Percentiles rank a stretch among this genome's conserved stretches.
phyloP scores from a whole-genome alignment of 2,329 filamentous ascomycete species.

The Paramyrothecium sp. region DNA sequence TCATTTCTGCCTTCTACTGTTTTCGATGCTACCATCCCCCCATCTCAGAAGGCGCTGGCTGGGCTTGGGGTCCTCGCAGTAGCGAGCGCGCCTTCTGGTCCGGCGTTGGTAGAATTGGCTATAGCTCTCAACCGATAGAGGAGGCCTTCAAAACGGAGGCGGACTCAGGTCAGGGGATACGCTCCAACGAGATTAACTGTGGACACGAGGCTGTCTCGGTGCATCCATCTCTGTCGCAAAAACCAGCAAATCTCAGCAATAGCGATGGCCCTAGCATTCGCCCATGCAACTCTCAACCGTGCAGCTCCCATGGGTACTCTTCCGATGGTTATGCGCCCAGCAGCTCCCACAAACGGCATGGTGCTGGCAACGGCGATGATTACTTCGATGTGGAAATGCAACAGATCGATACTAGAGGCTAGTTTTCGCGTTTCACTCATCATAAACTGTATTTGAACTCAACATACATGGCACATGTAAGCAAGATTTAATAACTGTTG shows the following conservation, averaged over 20 bases:
- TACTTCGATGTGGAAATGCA: not conserved
- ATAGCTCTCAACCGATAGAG: not conserved
- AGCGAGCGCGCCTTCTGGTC: conserved; percentile 6
- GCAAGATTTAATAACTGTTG: too few relatives aligned
- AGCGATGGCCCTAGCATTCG: not conserved
- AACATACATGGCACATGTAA: too few relatives aligned
- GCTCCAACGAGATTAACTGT: too few relatives aligned
- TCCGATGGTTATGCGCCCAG: not conserved
- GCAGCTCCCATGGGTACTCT: not conserved
- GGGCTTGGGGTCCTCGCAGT: conserved; percentile 70
- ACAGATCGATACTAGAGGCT: not conserved
- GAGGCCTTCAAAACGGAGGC: not conserved
- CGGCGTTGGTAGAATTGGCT: conserved; percentile 1
- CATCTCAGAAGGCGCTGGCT: conserved; percentile 69
- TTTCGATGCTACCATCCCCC: conserved; percentile 66
- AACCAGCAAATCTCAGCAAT: not conserved
- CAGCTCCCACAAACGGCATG: not conserved
- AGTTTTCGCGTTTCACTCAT: not conserved
- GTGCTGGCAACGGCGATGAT: not conserved
- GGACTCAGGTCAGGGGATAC: not conserved
- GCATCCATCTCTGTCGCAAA: not conserved
- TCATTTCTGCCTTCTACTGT: conserved; percentile 34
- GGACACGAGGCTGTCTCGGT: too few relatives aligned
- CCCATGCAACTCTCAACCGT: not conserved
- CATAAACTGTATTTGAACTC: too few relatives aligned